These are phyloP conservation scores for Pseudocohnilembus persalinus DNA, from an alignment of 169 alveolate species.

Conservation along the genomic window DNA sequence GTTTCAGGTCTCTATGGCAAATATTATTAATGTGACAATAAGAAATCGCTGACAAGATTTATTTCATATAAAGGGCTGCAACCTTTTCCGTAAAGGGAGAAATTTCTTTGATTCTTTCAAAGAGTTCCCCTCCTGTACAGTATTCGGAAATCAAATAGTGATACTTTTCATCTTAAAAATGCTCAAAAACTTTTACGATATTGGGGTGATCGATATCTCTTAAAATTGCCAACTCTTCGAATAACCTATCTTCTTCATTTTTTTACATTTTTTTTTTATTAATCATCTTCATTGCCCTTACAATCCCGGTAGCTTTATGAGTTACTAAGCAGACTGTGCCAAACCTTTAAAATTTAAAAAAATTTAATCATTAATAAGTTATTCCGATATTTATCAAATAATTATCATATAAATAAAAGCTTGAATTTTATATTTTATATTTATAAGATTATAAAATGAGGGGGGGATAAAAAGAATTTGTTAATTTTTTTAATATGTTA, in stretches of 20 bases:
- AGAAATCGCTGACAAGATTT: constrained; percentile 74
- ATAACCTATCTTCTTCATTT: constrained; percentile 11
- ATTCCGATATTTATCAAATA: too few relatives aligned
- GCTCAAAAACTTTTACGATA: constrained; percentile 89
- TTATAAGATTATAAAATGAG: too few relatives aligned
- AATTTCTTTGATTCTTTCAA: constrained; percentile 58
- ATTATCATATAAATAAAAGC: neutral
- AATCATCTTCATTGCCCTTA: constrained; percentile 30
- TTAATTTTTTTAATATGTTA: too few relatives aligned
- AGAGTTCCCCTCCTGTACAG: constrained; percentile 81
- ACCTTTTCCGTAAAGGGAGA: constrained; percentile 72
- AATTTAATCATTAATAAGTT: neutral
- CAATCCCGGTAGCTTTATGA: constrained; percentile 17
- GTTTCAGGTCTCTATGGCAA: constrained; percentile 84
- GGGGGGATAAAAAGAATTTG: too few relatives aligned
- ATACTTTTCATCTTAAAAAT: constrained; percentile 78
- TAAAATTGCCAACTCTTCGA: constrained; percentile 19
- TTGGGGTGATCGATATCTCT: constrained; percentile 90
- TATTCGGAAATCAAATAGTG: constrained; percentile 76
- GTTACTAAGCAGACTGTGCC: constrained; percentile 20
- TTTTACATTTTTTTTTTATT: constrained; percentile 15
- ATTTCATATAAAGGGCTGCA: constrained; percentile 72
- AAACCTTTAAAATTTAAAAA: neutral
- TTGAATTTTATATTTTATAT: neutral
- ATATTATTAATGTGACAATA: constrained; percentile 75